Conservation (phyloP, 2,329 filamentous ascomycete genomes). For the Penicillium nordicum region DNA sequence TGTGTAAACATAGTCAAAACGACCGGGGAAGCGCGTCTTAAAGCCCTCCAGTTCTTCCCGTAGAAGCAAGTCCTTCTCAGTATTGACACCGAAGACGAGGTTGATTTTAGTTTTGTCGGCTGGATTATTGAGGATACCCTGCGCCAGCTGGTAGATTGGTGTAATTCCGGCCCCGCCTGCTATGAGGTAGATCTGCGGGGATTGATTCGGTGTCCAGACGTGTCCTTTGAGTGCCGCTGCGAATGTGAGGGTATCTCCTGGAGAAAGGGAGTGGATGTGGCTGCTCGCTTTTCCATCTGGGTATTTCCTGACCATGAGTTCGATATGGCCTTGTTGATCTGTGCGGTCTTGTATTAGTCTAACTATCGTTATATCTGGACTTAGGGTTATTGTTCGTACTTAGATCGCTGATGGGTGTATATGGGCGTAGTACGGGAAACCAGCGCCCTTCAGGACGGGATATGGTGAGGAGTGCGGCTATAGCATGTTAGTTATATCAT, state of each 20-base stretch:
- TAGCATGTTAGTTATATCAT: neutral
- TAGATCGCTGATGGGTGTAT: conserved; percentile 60
- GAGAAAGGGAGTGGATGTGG: conserved; percentile 63
- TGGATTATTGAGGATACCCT: conserved; percentile 60
- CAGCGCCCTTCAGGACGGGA: conserved; percentile 57
- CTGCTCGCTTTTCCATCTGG: conserved; percentile 62
- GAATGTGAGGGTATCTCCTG: conserved; percentile 61
- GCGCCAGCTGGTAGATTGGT: conserved; percentile 63
- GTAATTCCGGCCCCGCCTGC: conserved; percentile 72
- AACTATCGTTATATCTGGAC: neutral
- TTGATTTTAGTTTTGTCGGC: conserved; percentile 61
- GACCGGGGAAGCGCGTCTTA: conserved; percentile 49
- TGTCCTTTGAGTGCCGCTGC: conserved; percentile 54
- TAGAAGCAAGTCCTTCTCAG: conserved; percentile 60
- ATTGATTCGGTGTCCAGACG: conserved; percentile 50
- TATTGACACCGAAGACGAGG: conserved; percentile 65
- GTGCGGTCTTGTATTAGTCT: conserved; percentile 6
- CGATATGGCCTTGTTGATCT: conserved; percentile 58
- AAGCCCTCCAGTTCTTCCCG: conserved; percentile 54
- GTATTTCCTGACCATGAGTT: conserved; percentile 67
- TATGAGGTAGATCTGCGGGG: conserved; percentile 59
- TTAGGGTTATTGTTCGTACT: conserved; percentile 34
- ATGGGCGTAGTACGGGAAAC: conserved; percentile 61
- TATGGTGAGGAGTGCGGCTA: conserved; percentile 58
- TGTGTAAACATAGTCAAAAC: conserved; percentile 58